Evolutionary conservation across 176 grass and related monocot genomes (phyloP), one percentile per base, ranked within the genome.

Genomic region (Oryza brachyantha): DNA sequence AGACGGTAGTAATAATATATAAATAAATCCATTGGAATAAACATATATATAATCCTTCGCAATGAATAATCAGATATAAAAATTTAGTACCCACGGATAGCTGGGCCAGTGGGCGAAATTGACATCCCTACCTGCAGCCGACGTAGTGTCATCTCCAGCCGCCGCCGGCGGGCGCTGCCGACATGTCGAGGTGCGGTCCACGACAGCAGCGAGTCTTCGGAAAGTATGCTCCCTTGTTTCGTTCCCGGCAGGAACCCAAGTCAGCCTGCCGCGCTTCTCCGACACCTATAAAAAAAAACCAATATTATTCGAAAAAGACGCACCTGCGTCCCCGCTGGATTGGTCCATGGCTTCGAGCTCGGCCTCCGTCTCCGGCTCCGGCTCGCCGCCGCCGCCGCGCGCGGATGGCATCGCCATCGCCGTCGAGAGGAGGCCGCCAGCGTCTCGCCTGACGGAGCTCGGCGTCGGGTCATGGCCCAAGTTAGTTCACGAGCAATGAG

Each of bases 381-480:
- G n/a, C n/a, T n/a, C 31, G 4, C n/a, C 4, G 31, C 0, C 42
- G 42, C 42, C 42, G 29, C 31, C 2, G 19, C 10, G 7, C 41
- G 36, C 12, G 17, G 8, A 63, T 26, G 19, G 0, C 25, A 19
- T 2, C 24, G 26, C 21, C 13, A 16, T 86, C 37, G 7, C 61
- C 76, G 76, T 86, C 61, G 84, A 80, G 70, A 73, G 37, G 69
- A 11, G 29, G 8, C 46, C 76, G 13, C 0, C 46, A 27, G 46
- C 27, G 28, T 48, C 84, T 45, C 84, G 84, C 60, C 36, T 80
- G 76, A 36, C 36, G 28, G 76, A 74, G 61, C 76, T 86, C 76
- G 84, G 76, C 37, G 84, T 74, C 76, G 74, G 28, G 69, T 80
- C 76, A 48, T 86, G 76, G 28, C 76, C 84, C 69, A 74, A 80